A percentile compares a stretch with the other conserved stretches of the same genome.
These are phyloP conservation scores for Isoetes taiwanensis DNA, from an alignment of 75 land plant species.

Conservation along the genomic window DNA sequence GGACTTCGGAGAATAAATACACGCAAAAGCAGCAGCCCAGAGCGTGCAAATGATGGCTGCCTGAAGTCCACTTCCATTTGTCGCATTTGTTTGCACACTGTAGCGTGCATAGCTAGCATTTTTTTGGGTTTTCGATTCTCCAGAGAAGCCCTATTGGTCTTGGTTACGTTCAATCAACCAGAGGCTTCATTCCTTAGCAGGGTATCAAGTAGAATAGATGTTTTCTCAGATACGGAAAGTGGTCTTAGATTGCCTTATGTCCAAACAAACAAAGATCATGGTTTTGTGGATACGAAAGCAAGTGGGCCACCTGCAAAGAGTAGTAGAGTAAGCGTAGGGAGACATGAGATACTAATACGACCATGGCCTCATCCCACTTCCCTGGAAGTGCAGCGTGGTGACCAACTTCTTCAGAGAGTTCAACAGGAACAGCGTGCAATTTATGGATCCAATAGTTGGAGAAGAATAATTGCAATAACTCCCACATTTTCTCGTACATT, in stretches of 20 bases:
- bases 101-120: slow-evolving; percentile 19
- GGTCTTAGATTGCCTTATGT: background rate
- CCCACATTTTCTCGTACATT: slow-evolving; percentile 83
- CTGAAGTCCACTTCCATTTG: too few species aligned
- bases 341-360: slow-evolving; percentile 83
- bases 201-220: background rate
- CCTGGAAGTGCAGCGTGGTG: slow-evolving; percentile 55
- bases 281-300: background rate
- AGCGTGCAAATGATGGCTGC: too few species aligned
- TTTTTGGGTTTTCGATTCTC: slow-evolving; percentile 24
- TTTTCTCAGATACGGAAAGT: background rate
- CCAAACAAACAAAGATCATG: background rate
- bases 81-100: slow-evolving; percentile 1
- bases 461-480: slow-evolving; percentile 51
- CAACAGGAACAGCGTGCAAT: slow-evolving; percentile 61
- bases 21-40: too few species aligned
- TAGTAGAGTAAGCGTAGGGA: slow-evolving; percentile 65
- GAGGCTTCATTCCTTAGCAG: background rate
- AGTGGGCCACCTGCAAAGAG: background rate
- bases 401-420: slow-evolving; percentile 55
- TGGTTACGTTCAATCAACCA: background rate
- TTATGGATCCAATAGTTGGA: slow-evolving; percentile 42
- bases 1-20: too few species aligned
- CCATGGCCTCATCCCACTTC: slow-evolving; percentile 92
- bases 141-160: slow-evolving; percentile 7